Conservation (phyloP, 768 basidiomycete genomes). For the Lactifluus hygrophoroides region DNA sequence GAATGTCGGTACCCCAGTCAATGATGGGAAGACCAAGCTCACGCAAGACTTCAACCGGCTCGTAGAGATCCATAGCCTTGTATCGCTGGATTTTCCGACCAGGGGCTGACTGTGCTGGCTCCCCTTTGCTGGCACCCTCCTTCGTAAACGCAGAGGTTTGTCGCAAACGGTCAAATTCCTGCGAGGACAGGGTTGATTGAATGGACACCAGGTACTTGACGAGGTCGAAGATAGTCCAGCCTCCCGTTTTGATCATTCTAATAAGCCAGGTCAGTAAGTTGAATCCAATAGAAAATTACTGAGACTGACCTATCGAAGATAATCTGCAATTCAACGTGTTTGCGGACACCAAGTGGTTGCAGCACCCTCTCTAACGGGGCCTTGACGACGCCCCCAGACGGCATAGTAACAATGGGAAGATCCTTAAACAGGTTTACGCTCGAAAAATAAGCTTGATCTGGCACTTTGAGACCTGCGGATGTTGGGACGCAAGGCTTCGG, state of each 20-base stretch:
- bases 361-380: conserved; percentile 65
- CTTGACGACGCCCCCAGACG: conserved; percentile 56
- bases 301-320: conserved; percentile 71
- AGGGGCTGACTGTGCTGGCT: conserved; percentile 19
- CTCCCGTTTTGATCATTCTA: conserved; percentile 84
- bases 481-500: conserved; percentile 43
- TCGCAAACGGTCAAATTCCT: conserved; percentile 48
- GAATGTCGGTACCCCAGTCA: conserved; percentile 73
- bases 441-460: conserved; percentile 72
- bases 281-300: not conserved
- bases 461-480: conserved; percentile 58
- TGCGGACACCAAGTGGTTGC: conserved; percentile 71
- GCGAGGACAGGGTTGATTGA: conserved; percentile 46
- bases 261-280: not conserved
- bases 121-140: conserved; percentile 32
- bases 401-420: conserved; percentile 66
- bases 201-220: conserved; percentile 84
- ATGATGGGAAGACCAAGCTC: conserved; percentile 71
- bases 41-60: conserved; percentile 67
- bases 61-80: conserved; percentile 73
- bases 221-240: conserved; percentile 82
- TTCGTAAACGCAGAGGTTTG: conserved; percentile 69
- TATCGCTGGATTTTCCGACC: conserved; percentile 38
- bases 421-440: conserved; percentile 87
- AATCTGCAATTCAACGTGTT: conserved; percentile 86